Evolutionary conservation across 176 grass and related monocot species (phyloP).

Genomic region (Alloteropsis semialata): DNA sequence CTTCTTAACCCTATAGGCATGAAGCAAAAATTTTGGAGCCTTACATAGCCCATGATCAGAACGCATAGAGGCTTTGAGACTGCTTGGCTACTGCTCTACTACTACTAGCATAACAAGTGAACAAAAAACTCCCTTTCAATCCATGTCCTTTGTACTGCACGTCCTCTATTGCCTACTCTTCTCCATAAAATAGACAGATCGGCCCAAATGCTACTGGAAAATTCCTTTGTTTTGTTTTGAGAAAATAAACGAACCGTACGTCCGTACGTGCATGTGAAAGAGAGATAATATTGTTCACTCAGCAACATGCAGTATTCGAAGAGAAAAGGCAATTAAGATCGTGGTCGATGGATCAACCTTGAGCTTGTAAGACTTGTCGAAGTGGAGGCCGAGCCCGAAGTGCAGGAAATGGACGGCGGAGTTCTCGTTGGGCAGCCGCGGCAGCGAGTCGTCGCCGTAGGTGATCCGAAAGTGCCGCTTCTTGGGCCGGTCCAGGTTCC

Average conservation of each 20-base stretch:
- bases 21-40: no score
- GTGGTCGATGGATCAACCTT: slow-evolving; percentile 19
- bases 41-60: no score
- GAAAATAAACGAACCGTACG: no score
- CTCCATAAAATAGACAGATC: neutral
- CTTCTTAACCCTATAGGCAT: no score
- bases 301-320: no score
- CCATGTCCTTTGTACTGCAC: neutral
- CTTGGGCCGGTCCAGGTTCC: slow-evolving; percentile 42
- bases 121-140: neutral
- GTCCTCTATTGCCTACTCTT: neutral
- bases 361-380: slow-evolving; percentile 46
- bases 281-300: no score
- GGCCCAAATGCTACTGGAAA: neutral
- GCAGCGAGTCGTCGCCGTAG: slow-evolving; percentile 44
- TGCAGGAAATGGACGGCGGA: slow-evolving; percentile 39
- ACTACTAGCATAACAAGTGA: neutral
- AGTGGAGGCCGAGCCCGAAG: slow-evolving; percentile 48
- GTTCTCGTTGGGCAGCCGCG: slow-evolving; percentile 37
- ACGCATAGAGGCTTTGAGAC: no score
- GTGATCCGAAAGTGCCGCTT: slow-evolving; percentile 49
- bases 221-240: neutral
- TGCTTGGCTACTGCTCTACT: neutral
- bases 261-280: no score
- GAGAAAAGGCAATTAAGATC: neutral